Evolutionary conservation across 2,329 filamentous ascomycete genomes (phyloP).

Genomic region (Scopulariopsis brevicaulis): DNA sequence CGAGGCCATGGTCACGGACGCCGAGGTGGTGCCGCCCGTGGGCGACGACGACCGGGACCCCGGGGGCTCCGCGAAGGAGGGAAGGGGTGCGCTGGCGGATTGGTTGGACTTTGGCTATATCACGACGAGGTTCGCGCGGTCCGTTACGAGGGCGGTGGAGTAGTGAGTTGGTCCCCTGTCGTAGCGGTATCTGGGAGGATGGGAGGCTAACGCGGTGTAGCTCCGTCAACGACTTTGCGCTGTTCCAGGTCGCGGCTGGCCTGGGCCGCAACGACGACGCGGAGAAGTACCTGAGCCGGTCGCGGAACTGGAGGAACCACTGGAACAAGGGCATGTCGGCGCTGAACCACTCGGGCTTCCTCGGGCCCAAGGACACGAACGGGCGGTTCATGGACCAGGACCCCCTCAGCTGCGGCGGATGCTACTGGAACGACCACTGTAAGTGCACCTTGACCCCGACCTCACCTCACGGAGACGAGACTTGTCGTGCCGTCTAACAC

Average conservation of each 20-base stretch:
- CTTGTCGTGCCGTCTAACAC: neutral
- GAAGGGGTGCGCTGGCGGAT: conserved; percentile 56
- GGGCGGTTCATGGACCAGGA: conserved; percentile 39
- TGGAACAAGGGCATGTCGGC: conserved; percentile 50
- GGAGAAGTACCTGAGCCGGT: conserved; percentile 48
- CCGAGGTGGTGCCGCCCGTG: conserved; percentile 49
- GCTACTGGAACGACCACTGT: conserved; percentile 53
- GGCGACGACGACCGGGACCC: conserved; percentile 44
- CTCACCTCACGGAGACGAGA: neutral
- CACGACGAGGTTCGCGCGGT: conserved; percentile 47
- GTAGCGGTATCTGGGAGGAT: neutral
- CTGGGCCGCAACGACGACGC: conserved; percentile 38
- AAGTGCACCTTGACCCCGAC: neutral
- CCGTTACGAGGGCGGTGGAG: conserved; percentile 54
- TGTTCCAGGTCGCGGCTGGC: conserved; percentile 53
- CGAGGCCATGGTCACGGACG: conserved; percentile 54
- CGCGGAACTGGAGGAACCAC: conserved; percentile 60
- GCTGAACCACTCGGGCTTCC: conserved; percentile 52
- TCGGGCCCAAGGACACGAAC: conserved; percentile 46
- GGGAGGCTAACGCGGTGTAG: conserved; percentile 9
- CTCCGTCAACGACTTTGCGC: conserved; percentile 55
- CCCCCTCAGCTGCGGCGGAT: conserved; percentile 47
- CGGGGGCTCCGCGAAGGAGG: conserved; percentile 54
- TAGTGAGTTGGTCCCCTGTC: conserved; percentile 27
- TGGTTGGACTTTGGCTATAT: conserved; percentile 57